These are phyloP conservation scores for Agaricus sinodeliciosus DNA, from an alignment of 768 basidiomycete genomes.

Conservation along the genomic window DNA sequence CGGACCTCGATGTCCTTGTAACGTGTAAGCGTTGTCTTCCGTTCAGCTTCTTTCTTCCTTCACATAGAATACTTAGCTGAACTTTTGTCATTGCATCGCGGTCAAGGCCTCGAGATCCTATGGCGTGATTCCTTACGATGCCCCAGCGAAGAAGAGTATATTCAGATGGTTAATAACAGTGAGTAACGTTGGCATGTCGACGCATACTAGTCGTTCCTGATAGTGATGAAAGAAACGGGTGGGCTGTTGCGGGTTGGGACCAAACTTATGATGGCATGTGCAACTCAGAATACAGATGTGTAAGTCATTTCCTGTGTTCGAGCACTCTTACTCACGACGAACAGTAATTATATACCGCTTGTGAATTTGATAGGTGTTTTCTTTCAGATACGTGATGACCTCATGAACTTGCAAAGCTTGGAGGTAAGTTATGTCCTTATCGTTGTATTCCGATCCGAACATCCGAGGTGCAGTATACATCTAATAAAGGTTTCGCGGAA, in stretches of 20 bases:
- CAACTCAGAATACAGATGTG: conserved; percentile 55
- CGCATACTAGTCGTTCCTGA: background rate
- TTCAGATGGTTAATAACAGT: conserved; percentile 97
- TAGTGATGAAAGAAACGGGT: conserved; percentile 68
- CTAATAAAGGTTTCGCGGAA: conserved; percentile 86
- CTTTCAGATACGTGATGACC: conserved; percentile 96
- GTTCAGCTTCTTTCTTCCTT: background rate
- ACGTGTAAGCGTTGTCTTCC: conserved; percentile 43
- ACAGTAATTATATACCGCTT: conserved; percentile 84
- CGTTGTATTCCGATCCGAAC: background rate
- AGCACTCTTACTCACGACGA: background rate
- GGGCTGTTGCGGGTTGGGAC: conserved; percentile 88
- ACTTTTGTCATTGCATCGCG: conserved; percentile 83
- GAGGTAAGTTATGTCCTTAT: conserved; percentile 44
- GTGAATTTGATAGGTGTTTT: conserved; percentile 93
- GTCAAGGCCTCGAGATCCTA: conserved; percentile 90
- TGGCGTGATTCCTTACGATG: conserved; percentile 92
- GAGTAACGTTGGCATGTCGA: conserved; percentile 12
- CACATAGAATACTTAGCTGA: conserved; percentile 33
- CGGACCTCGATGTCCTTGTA: conserved; percentile 61
- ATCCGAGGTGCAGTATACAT: conserved; percentile 52
- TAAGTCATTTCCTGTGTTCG: conserved; percentile 22
- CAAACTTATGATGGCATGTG: conserved; percentile 94
- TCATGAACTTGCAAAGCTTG: conserved; percentile 87
- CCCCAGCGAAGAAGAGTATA: conserved; percentile 92